These are phyloP conservation scores for Ammopiptanthus mongolicus DNA, from an alignment of 306 rosid genomes.

Conservation along the genomic window DNA sequence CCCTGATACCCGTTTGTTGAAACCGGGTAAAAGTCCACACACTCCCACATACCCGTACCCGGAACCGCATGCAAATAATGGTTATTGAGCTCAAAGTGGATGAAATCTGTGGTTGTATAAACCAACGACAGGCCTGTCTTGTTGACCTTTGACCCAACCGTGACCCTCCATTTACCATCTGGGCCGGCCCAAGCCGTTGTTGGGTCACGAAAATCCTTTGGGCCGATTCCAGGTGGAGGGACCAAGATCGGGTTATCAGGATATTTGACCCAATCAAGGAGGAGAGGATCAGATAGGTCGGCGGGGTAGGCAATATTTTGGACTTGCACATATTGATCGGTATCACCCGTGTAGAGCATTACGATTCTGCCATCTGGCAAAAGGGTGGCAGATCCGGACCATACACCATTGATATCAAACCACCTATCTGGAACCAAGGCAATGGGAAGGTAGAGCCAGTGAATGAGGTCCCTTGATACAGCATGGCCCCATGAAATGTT, in stretches of 20 bases:
- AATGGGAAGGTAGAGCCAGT: conserved; percentile 73
- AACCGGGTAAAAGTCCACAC: conserved; percentile 80
- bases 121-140: conserved; percentile 48
- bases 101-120: conserved; percentile 51
- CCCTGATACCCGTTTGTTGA: conserved; percentile 47
- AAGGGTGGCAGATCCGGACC: conserved; percentile 80
- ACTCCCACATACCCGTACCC: conserved; percentile 96
- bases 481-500: conserved; percentile 94
- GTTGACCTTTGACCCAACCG: conserved; percentile 51
- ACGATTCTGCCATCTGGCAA: conserved; percentile 68
- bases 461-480: conserved; percentile 66
- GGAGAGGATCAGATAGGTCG: conserved; percentile 76
- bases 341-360: conserved; percentile 63
- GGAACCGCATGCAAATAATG: conserved; percentile 52
- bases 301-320: conserved; percentile 74
- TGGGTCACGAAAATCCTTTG: conserved; percentile 66
- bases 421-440: conserved; percentile 59
- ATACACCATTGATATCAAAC: conserved; percentile 65
- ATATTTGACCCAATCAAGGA: conserved; percentile 69
- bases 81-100: conserved; percentile 27
- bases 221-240: conserved; percentile 50
- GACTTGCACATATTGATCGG: conserved; percentile 50
- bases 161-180: conserved; percentile 55
- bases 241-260: conserved; percentile 52
- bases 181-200: conserved; percentile 68